Conservation (phyloP, 371 early-diverging fungal genomes). For the Cokeromyces recurvatus region DNA sequence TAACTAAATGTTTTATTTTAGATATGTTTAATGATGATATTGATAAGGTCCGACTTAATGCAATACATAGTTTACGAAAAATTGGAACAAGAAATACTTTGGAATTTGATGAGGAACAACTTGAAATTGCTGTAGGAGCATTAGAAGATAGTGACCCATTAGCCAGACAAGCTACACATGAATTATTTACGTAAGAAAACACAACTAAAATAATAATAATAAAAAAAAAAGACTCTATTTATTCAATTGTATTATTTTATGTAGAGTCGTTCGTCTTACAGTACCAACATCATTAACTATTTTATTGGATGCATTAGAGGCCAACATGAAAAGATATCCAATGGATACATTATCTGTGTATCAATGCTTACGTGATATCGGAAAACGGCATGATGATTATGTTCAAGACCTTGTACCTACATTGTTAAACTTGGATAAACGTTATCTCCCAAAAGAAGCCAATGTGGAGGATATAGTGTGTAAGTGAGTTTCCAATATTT, state of each 20-base stretch:
- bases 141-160: constrained; percentile 67
- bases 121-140: constrained; percentile 69
- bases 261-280: constrained; percentile 45
- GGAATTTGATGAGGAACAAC: constrained; percentile 69
- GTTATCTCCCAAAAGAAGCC: constrained; percentile 65
- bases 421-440: constrained; percentile 59
- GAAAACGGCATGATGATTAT: constrained; percentile 54
- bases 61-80: constrained; percentile 67
- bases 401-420: constrained; percentile 48
- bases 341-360: constrained; percentile 69
- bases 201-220: no score
- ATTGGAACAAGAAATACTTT: constrained; percentile 59
- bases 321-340: constrained; percentile 60
- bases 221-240: no score
- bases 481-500: constrained; percentile 22
- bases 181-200: constrained; percentile 55
- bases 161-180: constrained; percentile 69
- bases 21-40: constrained; percentile 95
- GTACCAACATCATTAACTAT: constrained; percentile 25
- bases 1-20: constrained; percentile 21
- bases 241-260: neutral
- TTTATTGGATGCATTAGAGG: constrained; percentile 50
- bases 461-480: constrained; percentile 60
- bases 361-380: constrained; percentile 57
- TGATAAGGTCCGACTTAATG: constrained; percentile 74